A percentile compares a stretch with the other conserved stretches of the same genome.
Evolutionary conservation across 768 basidiomycete genomes (phyloP).

Genomic region (Pulveroboletus sp.): DNA sequence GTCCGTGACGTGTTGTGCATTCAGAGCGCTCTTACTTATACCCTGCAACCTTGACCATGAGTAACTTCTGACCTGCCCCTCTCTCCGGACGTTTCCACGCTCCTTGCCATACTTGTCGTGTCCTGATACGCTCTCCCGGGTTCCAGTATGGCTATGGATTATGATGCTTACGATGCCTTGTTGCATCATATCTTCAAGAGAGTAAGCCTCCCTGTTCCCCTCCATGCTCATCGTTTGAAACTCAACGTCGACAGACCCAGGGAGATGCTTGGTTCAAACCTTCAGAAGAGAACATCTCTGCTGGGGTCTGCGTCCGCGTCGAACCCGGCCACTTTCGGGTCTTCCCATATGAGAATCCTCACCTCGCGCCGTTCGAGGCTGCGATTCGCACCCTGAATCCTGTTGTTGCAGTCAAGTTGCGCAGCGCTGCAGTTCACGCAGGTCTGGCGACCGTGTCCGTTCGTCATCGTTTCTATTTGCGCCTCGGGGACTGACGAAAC

Average conservation of each 20-base stretch:
- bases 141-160: slow-evolving; percentile 37
- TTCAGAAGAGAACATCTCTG: slow-evolving; percentile 74
- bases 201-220: slow-evolving; percentile 35
- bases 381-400: slow-evolving; percentile 75
- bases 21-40: slow-evolving; percentile 21
- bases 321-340: slow-evolving; percentile 68
- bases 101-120: background rate
- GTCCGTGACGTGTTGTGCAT: background rate
- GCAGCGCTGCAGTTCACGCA: slow-evolving; percentile 77
- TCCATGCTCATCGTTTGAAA: background rate
- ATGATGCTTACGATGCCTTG: slow-evolving; percentile 76
- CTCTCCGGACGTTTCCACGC: background rate
- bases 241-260: slow-evolving; percentile 51
- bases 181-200: slow-evolving; percentile 77
- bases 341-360: slow-evolving; percentile 84
- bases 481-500: slow-evolving; percentile 2
- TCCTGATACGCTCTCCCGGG: background rate
- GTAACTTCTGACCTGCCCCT: background rate
- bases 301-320: slow-evolving; percentile 73
- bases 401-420: slow-evolving; percentile 77
- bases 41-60: background rate
- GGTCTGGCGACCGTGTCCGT: slow-evolving; percentile 67
- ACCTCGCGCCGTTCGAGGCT: slow-evolving; percentile 76
- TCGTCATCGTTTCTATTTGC: background rate
- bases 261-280: slow-evolving; percentile 86